A percentile compares a stretch with the other conserved stretches of the same genome.
These are phyloP conservation scores for Fusarium chaquense DNA, from an alignment of 2,329 filamentous ascomycete genomes.

Conservation along the genomic window DNA sequence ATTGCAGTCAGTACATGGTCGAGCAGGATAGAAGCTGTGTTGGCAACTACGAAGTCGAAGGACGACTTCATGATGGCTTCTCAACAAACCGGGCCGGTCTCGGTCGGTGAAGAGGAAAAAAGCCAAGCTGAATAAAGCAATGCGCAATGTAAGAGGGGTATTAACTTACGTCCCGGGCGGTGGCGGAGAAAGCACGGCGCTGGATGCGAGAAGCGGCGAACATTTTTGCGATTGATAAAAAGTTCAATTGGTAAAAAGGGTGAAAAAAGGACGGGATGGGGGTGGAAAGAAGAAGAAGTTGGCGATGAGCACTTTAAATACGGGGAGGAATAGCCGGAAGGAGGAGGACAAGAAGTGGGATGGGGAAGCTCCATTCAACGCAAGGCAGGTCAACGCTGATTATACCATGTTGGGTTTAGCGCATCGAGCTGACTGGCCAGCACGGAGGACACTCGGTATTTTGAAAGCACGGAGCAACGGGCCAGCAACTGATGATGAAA, in stretches of 20 bases:
- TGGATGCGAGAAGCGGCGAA: conserved; percentile 79
- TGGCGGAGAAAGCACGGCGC: conserved; percentile 84
- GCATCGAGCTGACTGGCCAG: conserved; percentile 30
- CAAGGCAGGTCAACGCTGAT: conserved; percentile 18
- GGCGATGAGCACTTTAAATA: conserved; percentile 46
- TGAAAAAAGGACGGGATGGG: conserved; percentile 39
- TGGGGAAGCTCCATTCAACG: conserved; percentile 35
- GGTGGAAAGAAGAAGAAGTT: conserved; percentile 39
- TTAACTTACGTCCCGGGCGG: conserved; percentile 77
- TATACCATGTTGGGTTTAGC: conserved; percentile 24
- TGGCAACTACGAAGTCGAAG: conserved; percentile 1
- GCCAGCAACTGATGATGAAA: background rate
- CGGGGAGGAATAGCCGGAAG: conserved; percentile 37
- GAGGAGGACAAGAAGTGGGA: conserved; percentile 21
- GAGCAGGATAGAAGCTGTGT: background rate
- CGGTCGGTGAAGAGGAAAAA: conserved; percentile 38
- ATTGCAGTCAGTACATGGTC: conserved; percentile 35
- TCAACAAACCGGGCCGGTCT: conserved; percentile 32
- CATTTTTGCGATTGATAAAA: conserved; percentile 64
- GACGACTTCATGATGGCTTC: background rate
- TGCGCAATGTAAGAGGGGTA: conserved; percentile 22
- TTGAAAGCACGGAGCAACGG: conserved; percentile 33
- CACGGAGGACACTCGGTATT: conserved; percentile 45
- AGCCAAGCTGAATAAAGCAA: conserved; percentile 13
- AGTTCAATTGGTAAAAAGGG: conserved; percentile 43